Percentiles rank a stretch among this genome's conserved stretches.
Evolutionary conservation across 169 alveolate species (phyloP).

Genomic region (Eimeria praecox): DNA sequence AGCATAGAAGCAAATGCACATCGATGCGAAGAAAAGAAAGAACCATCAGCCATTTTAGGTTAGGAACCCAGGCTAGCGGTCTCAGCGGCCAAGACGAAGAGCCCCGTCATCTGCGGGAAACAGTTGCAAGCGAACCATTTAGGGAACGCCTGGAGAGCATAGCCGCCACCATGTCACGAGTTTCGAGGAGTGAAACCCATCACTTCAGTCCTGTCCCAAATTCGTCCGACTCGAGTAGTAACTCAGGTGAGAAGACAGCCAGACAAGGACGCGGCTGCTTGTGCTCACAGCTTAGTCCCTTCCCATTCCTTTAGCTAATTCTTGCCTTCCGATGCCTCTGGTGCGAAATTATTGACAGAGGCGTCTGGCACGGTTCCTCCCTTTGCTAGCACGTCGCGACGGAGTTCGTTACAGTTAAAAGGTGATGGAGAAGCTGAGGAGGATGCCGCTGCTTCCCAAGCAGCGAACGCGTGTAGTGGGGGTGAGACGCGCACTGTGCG

Average conservation of each 20-base stretch:
- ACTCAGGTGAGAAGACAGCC: constrained; percentile 29
- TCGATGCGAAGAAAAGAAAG: background rate
- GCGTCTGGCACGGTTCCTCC: background rate
- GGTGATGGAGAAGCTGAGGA: background rate
- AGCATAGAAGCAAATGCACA: no score
- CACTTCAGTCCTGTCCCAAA: constrained; percentile 46
- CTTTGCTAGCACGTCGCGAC: background rate
- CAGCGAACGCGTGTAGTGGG: background rate
- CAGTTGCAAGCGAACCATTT: constrained; percentile 57
- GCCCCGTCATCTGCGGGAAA: background rate
- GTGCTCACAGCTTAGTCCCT: background rate
- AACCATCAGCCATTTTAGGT: background rate
- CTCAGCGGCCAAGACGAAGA: background rate
- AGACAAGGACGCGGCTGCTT: background rate
- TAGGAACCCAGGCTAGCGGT: background rate
- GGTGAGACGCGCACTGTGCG: background rate
- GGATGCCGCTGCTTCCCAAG: background rate
- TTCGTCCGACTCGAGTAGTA: constrained; percentile 20
- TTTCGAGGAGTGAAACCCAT: constrained; percentile 33
- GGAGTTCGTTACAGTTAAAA: background rate
- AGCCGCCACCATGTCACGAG: constrained; percentile 48
- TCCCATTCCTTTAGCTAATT: background rate
- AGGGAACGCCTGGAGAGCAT: constrained; percentile 31
- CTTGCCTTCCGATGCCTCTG: background rate
- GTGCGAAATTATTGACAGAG: background rate